Base-by-base conservation (phyloP, 1,139 yeast species). In the Trichomonascaceae sp. region DNA sequence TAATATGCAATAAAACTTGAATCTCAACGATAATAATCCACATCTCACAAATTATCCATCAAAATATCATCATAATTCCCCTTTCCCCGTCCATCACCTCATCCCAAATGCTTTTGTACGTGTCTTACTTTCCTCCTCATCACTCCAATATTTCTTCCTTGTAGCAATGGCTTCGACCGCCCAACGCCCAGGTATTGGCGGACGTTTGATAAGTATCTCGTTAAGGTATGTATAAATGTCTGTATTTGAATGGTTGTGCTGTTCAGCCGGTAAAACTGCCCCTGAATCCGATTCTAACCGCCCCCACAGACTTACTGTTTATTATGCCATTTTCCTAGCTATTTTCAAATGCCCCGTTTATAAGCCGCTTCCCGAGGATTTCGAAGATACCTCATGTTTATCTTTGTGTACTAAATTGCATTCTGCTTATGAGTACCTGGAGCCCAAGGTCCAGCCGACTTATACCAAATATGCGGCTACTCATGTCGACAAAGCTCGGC, bases 391-490 rank as follows among this genome's bases (percentile, higher is more conserved):
- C 17, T 39, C 45, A 39, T 48, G 50, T 24, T 39, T 48, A 15
- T 13, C 47, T 4, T 46, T 53, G 12, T 53, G 56, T 38, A 30
- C 49, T 10, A 32, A 43, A 13, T 13, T 49, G 6, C 52, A 53
- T 30, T 15, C 46, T 17, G 53, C 41, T 8, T 53, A 43, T 27
- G 49, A 39, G 32, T 36, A 32, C n/a, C 5, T 53, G 22, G 47
- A 50, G 18, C 53, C 53, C 22, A 41, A 43, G 41, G 49, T 50
- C 27, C 38, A 41, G 22, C 56, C 56, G 12, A 43, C 54, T 19
- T 62, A 63, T 44, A 57, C 56, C 24, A 45, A 52, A 10, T 63
- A 61, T 44, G 61, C 62, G 19, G 59, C 58, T 30, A 66, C 67
- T 12, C 60, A 57, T 19, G 60, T 61, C 6, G 57, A 56, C 10